A percentile compares a stretch with the other conserved stretches of the same genome.
Evolutionary conservation across 345 rosid genomes (phyloP).

Genomic region (Eucalyptus sp.): DNA sequence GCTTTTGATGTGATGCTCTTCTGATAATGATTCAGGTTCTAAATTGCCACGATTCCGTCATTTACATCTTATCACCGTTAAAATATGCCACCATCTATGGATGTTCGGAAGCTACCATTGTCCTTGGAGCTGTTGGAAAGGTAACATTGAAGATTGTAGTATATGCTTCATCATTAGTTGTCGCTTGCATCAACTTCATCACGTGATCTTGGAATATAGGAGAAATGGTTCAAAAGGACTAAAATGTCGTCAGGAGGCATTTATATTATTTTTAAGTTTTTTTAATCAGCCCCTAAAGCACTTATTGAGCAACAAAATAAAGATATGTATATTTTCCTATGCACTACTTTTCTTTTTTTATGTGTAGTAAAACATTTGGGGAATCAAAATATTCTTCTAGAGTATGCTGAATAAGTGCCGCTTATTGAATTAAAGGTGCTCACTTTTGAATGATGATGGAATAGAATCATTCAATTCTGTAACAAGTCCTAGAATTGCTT

Average conservation of each 20-base stretch:
- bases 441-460: background rate
- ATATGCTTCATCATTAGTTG: background rate
- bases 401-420: background rate
- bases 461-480: background rate
- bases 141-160: conserved; percentile 17
- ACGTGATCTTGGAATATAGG: background rate
- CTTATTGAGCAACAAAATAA: background rate
- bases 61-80: conserved; percentile 89
- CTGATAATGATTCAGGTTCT: conserved; percentile 49
- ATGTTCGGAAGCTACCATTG: conserved; percentile 93
- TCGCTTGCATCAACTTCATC: background rate
- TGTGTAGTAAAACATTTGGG: background rate
- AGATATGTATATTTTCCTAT: background rate
- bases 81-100: conserved; percentile 91
- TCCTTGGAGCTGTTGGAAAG: conserved; percentile 99
- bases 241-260: background rate
- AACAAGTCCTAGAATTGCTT: background rate
- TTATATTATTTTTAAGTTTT: background rate
- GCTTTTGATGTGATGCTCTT: background rate
- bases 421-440: background rate
- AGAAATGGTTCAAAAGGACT: background rate
- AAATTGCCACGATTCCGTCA: conserved; percentile 92
- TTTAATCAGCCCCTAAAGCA: background rate
- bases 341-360: background rate
- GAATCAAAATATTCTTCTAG: background rate